Evolutionary conservation across 495 filamentous ascomycete genomes (phyloP).

Genomic region (Letharia columbiana): DNA sequence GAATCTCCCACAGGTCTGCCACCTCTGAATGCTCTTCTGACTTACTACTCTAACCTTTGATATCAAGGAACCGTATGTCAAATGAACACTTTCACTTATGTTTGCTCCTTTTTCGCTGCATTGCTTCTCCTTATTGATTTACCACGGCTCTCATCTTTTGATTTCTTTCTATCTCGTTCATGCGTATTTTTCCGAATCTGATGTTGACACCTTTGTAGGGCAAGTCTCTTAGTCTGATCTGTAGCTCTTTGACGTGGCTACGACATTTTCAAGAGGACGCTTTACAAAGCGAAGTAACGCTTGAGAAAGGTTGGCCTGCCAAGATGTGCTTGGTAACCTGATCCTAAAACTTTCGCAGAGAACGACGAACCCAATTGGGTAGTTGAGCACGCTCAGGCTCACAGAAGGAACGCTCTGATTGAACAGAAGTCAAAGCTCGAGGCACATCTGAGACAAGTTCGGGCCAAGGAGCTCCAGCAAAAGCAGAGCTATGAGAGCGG

Average conservation of each 20-base stretch:
- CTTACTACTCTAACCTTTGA: constrained; percentile 4
- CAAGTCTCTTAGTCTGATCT: constrained; percentile 96
- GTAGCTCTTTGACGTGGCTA: constrained; percentile 86
- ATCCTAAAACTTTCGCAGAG: constrained; percentile 35
- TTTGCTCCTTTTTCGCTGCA: constrained; percentile 9
- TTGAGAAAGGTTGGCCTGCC: constrained; percentile 29
- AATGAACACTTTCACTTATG: constrained; percentile 14
- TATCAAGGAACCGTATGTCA: constrained; percentile 43
- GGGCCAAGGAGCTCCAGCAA: constrained; percentile 56
- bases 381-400: constrained; percentile 58
- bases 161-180: neutral
- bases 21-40: neutral
- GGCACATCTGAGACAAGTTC: constrained; percentile 54
- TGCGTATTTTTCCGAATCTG: neutral
- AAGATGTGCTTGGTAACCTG: constrained; percentile 4
- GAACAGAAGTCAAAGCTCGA: constrained; percentile 65
- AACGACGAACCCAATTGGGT: constrained; percentile 86
- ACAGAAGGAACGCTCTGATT: constrained; percentile 58
- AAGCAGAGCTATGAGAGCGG: constrained; percentile 41
- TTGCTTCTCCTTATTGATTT: neutral
- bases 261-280: constrained; percentile 66
- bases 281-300: constrained; percentile 46
- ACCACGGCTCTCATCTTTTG: constrained; percentile 2
- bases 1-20: constrained; percentile 78
- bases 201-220: constrained; percentile 44